Evolutionary conservation across 495 filamentous ascomycete genomes (phyloP).

Genomic region (Aspergillus steynii): DNA sequence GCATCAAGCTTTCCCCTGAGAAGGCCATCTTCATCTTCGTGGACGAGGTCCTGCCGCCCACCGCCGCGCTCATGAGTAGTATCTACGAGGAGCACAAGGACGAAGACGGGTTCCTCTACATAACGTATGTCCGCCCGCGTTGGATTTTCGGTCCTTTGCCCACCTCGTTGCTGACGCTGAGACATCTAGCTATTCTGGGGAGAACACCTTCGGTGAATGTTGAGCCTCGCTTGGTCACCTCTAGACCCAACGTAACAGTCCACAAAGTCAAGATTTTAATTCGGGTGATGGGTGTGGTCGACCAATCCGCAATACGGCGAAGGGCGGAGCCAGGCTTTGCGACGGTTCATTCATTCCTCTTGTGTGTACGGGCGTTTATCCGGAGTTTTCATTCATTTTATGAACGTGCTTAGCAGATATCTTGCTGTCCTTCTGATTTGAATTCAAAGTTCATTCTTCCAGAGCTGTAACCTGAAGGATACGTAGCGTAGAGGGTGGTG

Average conservation of each 20-base stretch:
- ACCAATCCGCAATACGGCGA: too few species aligned
- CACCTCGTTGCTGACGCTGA: conserved; percentile 25
- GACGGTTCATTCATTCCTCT: conserved; percentile 12
- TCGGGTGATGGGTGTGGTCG: background rate
- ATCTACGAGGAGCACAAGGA: conserved; percentile 99
- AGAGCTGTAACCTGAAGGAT: background rate
- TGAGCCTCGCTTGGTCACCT: conserved; percentile 26
- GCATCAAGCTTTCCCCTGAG: conserved; percentile 98
- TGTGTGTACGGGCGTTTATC: conserved; percentile 9
- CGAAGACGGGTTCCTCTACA: conserved; percentile 59
- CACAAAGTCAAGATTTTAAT: conserved; percentile 12
- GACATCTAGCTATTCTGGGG: conserved; percentile 84
- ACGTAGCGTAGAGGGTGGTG: background rate
- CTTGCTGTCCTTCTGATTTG: background rate
- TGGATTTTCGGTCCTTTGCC: background rate
- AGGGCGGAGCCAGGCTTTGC: conserved; percentile 11
- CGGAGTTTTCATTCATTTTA: background rate
- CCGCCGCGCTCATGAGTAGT: conserved; percentile 96
- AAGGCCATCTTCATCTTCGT: conserved; percentile 99
- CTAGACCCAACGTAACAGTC: conserved; percentile 18
- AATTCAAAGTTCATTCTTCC: background rate
- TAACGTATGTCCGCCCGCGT: conserved; percentile 47
- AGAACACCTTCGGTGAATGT: conserved; percentile 92
- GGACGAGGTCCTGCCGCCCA: conserved; percentile 95
- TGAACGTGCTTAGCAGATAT: background rate